A percentile compares a stretch with the other conserved stretches of the same genome.
phyloP scores from a whole-genome alignment of 192 early-diverging fungal species.

The Coemansia aciculifera region DNA sequence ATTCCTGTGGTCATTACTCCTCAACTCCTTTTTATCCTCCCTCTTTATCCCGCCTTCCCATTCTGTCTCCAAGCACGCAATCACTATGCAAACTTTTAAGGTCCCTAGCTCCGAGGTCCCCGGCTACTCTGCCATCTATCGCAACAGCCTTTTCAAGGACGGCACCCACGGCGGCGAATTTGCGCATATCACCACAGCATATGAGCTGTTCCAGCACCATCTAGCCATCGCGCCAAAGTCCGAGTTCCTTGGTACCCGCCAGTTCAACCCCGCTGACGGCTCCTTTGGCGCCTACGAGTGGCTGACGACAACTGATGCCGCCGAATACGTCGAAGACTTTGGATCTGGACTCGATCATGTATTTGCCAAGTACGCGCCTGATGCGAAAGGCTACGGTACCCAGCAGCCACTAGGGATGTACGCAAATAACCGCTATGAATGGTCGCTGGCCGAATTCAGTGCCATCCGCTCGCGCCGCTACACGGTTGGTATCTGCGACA shows the following conservation, averaged over 20 bases:
- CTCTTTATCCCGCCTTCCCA: neutral
- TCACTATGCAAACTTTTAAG: slow-evolving; percentile 51
- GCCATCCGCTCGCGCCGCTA: slow-evolving; percentile 60
- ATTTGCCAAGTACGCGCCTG: slow-evolving; percentile 43
- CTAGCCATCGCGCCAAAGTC: slow-evolving; percentile 47
- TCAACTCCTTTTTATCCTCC: too few species aligned
- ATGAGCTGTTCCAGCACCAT: slow-evolving; percentile 32
- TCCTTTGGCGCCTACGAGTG: slow-evolving; percentile 28
- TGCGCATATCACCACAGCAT: slow-evolving; percentile 28
- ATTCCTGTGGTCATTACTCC: too few species aligned
- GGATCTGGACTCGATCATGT: slow-evolving; percentile 67
- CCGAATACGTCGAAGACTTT: slow-evolving; percentile 61
- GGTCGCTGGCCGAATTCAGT: slow-evolving; percentile 66
- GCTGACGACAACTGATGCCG: slow-evolving; percentile 65
- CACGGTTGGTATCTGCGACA: slow-evolving; percentile 77
- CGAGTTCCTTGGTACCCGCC: slow-evolving; percentile 33
- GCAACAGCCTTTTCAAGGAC: slow-evolving; percentile 14
- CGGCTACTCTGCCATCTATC: slow-evolving; percentile 27
- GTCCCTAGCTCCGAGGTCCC: slow-evolving; percentile 37
- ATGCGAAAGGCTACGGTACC: slow-evolving; percentile 3
- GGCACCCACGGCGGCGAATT: slow-evolving; percentile 28
- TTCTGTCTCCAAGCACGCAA: neutral
- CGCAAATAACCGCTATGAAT: slow-evolving; percentile 71
- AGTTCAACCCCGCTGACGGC: slow-evolving; percentile 7
- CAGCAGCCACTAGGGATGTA: slow-evolving; percentile 64